Evolutionary conservation across 495 filamentous ascomycete genomes (phyloP), one percentile per base, ranked within the genome.

Genomic region (Hyaloscypha variabilis): DNA sequence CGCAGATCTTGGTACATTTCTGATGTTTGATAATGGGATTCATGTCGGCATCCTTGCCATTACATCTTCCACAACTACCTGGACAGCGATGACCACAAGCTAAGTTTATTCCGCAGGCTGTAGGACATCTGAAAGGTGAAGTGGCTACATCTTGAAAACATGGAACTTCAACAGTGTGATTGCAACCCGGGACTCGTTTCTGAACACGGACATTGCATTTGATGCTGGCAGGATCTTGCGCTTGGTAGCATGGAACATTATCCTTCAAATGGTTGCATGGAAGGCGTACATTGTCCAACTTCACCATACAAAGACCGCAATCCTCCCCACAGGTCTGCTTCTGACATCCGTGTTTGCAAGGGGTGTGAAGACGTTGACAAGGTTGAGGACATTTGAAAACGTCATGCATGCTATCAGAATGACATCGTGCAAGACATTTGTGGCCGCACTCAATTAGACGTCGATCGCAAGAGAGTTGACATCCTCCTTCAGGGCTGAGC

Each of bases 401-500:
- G 6, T 46, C 25, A 51, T 70, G 60, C 60, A 70, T 67, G 39
- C 53, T 64, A 3, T 67, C 64, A 51, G 68, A 70, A 54, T 70
- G 68, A 57, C 68, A 70, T 24, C 46, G n/a, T 26, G 64, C 46
- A 42, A 24, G 31, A 49, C 68, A 67, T 24, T 25, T 24, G 36
- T 70, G 64, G 26, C 68, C 68, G 59, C 68, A 70, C 2, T 62
- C 53, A 55, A 13, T 19, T 13, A 70, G 30, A 13, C 60, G 60
- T 26, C 56, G 39, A 42, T 63, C 60, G 54, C 68, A 70, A 29
- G 53, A 6, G 21, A 63, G 52, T 34, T 59, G 52, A 31, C 64
- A 70, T 55, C 68, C 68, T 29, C 68, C 68, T 64, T 70, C 68
- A 46, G 68, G 68, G 31, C 64, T 67, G 36, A 67, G 59, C 49